Percentiles rank a stretch among this genome's conserved stretches.
Evolutionary conservation across 2,329 filamentous ascomycete genomes (phyloP).

Genomic region (Diplocarpon mali): DNA sequence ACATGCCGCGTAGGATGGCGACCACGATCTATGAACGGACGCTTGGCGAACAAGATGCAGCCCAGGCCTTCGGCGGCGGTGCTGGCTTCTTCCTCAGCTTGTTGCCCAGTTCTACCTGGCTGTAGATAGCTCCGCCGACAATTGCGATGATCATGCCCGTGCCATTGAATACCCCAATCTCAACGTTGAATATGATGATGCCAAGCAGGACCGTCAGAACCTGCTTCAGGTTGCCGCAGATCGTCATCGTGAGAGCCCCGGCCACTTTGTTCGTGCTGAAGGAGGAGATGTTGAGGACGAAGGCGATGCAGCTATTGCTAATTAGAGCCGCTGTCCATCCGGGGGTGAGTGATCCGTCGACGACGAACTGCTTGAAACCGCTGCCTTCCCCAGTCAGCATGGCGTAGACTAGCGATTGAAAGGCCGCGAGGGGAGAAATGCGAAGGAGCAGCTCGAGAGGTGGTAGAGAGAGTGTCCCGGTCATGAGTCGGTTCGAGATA

Average conservation of each 20-base stretch:
- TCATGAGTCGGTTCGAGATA: constrained; percentile 54
- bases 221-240: constrained; percentile 49
- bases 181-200: constrained; percentile 32
- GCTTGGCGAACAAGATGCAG: too few relatives aligned
- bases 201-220: constrained; percentile 44
- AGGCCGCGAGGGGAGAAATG: constrained; percentile 49
- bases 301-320: constrained; percentile 38
- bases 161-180: constrained; percentile 33
- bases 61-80: background rate
- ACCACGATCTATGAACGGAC: too few relatives aligned
- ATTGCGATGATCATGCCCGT: constrained; percentile 44
- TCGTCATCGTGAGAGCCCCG: constrained; percentile 47
- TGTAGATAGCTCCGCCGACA: constrained; percentile 45
- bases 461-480: constrained; percentile 44
- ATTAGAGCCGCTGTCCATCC: constrained; percentile 25
- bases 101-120: constrained; percentile 38
- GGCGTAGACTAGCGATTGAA: constrained; percentile 43
- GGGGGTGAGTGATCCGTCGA: constrained; percentile 1
- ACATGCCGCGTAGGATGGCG: too few relatives aligned
- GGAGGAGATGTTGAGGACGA: constrained; percentile 44
- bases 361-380: constrained; percentile 24
- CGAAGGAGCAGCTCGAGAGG: constrained; percentile 50
- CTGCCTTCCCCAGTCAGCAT: constrained; percentile 41
- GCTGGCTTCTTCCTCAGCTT: constrained; percentile 1
- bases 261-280: constrained; percentile 48